Base-by-base conservation (phyloP, 2,329 filamentous ascomycete genomes). In the Ascosphaera acerosa region DNA sequence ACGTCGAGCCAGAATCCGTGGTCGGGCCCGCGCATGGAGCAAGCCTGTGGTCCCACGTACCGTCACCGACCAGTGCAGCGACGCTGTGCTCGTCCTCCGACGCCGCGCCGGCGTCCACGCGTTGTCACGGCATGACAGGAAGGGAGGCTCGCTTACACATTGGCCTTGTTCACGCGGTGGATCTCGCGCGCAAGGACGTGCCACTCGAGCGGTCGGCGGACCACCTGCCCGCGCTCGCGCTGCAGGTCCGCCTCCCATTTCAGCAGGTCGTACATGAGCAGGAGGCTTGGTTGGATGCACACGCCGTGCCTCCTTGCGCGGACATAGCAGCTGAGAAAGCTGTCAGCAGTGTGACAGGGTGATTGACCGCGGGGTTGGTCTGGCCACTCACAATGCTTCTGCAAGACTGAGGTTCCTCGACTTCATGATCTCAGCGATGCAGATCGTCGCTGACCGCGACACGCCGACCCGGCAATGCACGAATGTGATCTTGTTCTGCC, bases 371-470 rank as follows among this genome's bases (percentile, higher is more conserved):
- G n/a, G 22, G 22, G n/a, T 25, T 10, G 22, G 22, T 12, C 15
- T 6, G n/a, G 10, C 7, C 32, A 58, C 63, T 48, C 52, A 67
- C 62, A 97, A 97, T 35, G 87, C 87, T 33, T 77, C 66, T 9
- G 87, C 81, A 42, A 94, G 84, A 1, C 80, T 87, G 39, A 92
- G 55, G 15, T 68, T 62, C 42, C 80, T 53, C 16, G 73, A 62
- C 20, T 73, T 70, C 87, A 97, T 97, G 20, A 94, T 80, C 51
- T 94, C 82, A n/a, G 87, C 87, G 44, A 97, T 97, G 49, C 87
- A 94, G 37, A 97, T 92, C 2, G 84, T 97, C 9, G 87, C 87
- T 38, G 80, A 91, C 32, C 87, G 69, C 31, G 82, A 92, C 33
- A 97, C 87, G 30, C 87, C 87, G 5, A 97, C 87, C 12, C 87